Percentiles rank a stretch among this genome's conserved stretches.
Conservation (phyloP, 805 yeast species). For the Suhomyces kilbournensis region DNA sequence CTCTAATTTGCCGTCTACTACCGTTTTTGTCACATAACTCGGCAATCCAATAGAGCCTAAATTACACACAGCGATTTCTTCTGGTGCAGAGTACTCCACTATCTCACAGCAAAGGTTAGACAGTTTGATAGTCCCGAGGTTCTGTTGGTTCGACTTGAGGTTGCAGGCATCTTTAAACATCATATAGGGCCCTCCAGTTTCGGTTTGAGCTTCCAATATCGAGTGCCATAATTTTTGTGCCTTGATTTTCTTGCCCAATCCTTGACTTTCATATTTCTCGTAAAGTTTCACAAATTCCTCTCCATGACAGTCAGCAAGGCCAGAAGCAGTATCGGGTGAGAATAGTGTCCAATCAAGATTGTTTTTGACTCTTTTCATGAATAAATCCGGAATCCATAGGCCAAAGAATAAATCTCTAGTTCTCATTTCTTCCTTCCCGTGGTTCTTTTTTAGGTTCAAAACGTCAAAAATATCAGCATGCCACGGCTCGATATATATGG, state of each 20-base stretch:
- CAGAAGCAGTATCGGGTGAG: constrained; percentile 59
- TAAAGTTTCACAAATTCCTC: constrained; percentile 53
- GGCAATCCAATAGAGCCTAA: constrained; percentile 60
- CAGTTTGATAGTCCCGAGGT: constrained; percentile 57
- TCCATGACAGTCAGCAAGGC: constrained; percentile 53
- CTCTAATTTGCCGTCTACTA: constrained; percentile 35
- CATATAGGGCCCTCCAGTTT: constrained; percentile 66
- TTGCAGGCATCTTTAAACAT: constrained; percentile 63
- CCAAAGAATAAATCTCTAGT: constrained; percentile 65
- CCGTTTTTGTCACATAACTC: constrained; percentile 47
- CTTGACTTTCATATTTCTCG: constrained; percentile 50
- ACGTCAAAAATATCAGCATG: constrained; percentile 59
- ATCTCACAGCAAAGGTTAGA: constrained; percentile 63
- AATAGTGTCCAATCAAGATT: constrained; percentile 57
- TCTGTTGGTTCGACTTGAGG: constrained; percentile 56
- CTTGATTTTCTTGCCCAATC: constrained; percentile 54
- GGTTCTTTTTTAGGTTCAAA: constrained; percentile 58
- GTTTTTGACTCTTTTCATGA: constrained; percentile 58
- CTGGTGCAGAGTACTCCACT: constrained; percentile 57
- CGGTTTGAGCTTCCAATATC: constrained; percentile 60
- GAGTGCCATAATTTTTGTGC: constrained; percentile 63
- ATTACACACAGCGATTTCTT: constrained; percentile 61
- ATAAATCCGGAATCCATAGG: constrained; percentile 60
- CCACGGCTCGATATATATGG: constrained; percentile 62
- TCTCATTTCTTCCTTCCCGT: constrained; percentile 62